Percentiles rank a stretch among this genome's conserved stretches.
Conservation (phyloP, 208 protist species). For the Leishmania mexicana region DNA sequence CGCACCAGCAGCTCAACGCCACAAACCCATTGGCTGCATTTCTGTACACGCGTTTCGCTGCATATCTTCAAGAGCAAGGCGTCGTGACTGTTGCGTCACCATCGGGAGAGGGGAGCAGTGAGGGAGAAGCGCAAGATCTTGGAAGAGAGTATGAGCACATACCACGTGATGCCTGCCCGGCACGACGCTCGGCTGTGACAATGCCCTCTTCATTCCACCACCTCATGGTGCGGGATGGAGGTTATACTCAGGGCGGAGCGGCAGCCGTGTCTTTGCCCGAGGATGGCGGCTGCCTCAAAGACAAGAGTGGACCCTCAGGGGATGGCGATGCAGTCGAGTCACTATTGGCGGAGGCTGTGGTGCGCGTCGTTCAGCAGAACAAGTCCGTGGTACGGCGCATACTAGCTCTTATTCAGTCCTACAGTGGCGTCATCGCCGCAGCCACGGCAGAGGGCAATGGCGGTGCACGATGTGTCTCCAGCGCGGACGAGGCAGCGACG, state of each 20-base stretch:
- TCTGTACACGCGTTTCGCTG: background rate
- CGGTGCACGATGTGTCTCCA: background rate
- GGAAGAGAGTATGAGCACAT: background rate
- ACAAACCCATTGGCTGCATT: constrained; percentile 8
- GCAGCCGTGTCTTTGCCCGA: background rate
- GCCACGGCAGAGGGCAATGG: background rate
- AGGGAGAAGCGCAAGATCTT: background rate
- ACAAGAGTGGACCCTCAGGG: background rate
- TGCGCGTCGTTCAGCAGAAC: constrained; percentile 30
- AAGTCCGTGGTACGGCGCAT: constrained; percentile 32
- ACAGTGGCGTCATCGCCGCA: background rate
- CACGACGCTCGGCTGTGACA: background rate
- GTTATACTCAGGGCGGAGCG: background rate
- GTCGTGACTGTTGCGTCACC: background rate
- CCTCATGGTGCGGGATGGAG: background rate
- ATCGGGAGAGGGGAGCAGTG: background rate
- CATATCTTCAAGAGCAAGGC: background rate
- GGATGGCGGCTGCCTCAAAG: background rate
- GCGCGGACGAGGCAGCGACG: background rate
- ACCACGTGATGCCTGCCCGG: background rate
- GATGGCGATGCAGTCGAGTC: background rate
- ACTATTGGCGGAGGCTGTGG: constrained; percentile 10
- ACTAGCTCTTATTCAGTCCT: constrained; percentile 25
- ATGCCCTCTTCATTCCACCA: background rate
- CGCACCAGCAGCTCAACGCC: background rate